Base-by-base conservation (phyloP, 805 yeast genomes). In the Limtongia smithiae region DNA sequence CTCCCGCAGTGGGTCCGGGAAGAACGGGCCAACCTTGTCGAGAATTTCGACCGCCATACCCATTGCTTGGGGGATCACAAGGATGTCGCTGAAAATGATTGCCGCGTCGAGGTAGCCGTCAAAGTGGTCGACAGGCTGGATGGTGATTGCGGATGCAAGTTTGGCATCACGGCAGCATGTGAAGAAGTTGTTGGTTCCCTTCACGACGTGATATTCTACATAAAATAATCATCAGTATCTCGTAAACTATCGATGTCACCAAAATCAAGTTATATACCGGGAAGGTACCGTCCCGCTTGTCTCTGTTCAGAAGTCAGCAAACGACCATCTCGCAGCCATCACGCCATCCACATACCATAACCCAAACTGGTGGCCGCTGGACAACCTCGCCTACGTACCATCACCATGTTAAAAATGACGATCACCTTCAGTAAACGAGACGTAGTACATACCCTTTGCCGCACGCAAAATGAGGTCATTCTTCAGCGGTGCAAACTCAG, bases 281-380 rank as follows among this genome's bases (percentile, higher is more conserved):
- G 71, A 48, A 82, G 71, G 62, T 90, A 89, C 54, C 97, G 76
- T 17, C 97, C 97, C n/a, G 97, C 97, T 72, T 89, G 97, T 69
- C 97, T 80, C 80, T 73, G 48, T 8, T n/a, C n/a, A 38, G 12
- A 18, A 7, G 37, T 33, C 15, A 36, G 21, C 12, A 11, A 14
- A 27, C 24, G 25, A 27, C 20, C 11, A 7, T 55, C 46, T 52
- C 58, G 28, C 28, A 36, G 32, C 37, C 17, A 20, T n/a, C 22
- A n/a, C 25, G 8, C 5, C 11, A 11, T 33, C 22, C 2, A 64
- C 78, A 56, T 68, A 76, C 80, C 97, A 89, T 89, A 59, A 90
- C 84, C 97, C 97, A 93, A 53, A 93, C 81, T 17, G 98, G 98
- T 1, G 98, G 97, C 65, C 98, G 81, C 69, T 93, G 97, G 35